Evolutionary conservation across 306 rosid genomes (phyloP), one percentile per base, ranked within the genome.

Genomic region (Lablab purpureus): DNA sequence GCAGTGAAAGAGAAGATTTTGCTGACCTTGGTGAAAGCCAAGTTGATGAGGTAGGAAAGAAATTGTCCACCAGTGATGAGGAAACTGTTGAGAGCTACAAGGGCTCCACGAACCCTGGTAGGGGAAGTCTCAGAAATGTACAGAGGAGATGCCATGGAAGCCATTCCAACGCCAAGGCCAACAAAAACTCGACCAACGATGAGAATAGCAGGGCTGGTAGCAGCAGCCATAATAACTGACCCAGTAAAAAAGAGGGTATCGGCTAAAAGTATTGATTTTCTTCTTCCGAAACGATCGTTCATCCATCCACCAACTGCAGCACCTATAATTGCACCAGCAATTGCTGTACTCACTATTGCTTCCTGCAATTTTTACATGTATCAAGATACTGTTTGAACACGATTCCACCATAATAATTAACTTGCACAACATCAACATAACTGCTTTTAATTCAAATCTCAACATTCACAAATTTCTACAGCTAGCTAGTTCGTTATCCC

Each of bases 111-210:
- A 21, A 90, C 89, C 72, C 80, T 76, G 3, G 92, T 70, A 0
- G 92, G 95, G 4, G 95, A 90, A 78, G 91, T 89, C 58, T 90
- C 95, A 0, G 95, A 88, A 12, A 90, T 90, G 74, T 88, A 90
- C 0, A 90, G 32, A 4, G 95, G 92, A 10, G 95, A 52, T n/a
- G 95, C 91, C 92, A 90, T 87, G 4, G 91, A 90, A 19, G 92
- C 92, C 95, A 90, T 88, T 54, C 94, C 94, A 59, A 88, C 94
- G 1, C 94, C 94, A 0, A 88, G 60, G 52, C 94, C 94, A 30
- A 90, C 91, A 46, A 88, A 88, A 63, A 84, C 67, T 23, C 94
- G 80, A 3, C 94, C 91, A 0, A 84, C 30, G 2, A 90, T 56
- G 36, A 90, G 90, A 47, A 86, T 10, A 3, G 77, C 4, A 0